Evolutionary conservation across 495 filamentous ascomycete species (phyloP), one percentile per base, ranked within the genome.

Genomic region (Aspergillus bridgeri): DNA sequence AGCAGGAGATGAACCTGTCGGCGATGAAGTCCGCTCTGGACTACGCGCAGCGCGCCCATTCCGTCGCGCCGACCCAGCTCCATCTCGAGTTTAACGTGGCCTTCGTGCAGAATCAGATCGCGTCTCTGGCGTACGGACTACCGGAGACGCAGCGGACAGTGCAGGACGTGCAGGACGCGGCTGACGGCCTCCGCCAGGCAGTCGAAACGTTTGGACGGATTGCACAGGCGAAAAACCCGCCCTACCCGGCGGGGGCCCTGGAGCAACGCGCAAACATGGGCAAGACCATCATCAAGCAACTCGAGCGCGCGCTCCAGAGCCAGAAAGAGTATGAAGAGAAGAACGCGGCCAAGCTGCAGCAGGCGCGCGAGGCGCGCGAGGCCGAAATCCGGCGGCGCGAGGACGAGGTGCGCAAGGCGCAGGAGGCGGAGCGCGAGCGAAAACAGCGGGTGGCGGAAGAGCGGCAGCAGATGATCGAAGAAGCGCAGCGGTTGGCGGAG

Each of bases 261-360:
- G 93, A 98, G 66, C 90, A 93, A 70, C 90, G 95, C 53, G 93
- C 94, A 27, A 93, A 90, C 79, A 98, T 98, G 95, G 92, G 90
- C 56, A 83, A 96, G 65, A 98, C 95, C 1, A 92, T 96, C 71
- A 87, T 89, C 58, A 88, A 87, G 60, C 93, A 98, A 71, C 81
- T 98, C 6, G 91, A 92, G 60, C 86, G 91, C 48, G 86, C 89
- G 0, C 80, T 93, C 25, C 86, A 91, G 61, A 85, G 78, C 57
- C 94, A 98, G 71, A 85, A 82, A 49, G 92, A 95, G 62, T 98
- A 96, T 68, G 95, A 98, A 66, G 88, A 92, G 57, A 90, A 89
- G 78, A 97, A 97, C 66, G 90, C 91, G 42, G 82, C 86, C 48
- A 90, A 92, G 64, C 80, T 96, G 1, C 81, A 85, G 47, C 81